Base-by-base conservation (phyloP, 768 basidiomycete species). In the Hysterangium stoloniferum region DNA sequence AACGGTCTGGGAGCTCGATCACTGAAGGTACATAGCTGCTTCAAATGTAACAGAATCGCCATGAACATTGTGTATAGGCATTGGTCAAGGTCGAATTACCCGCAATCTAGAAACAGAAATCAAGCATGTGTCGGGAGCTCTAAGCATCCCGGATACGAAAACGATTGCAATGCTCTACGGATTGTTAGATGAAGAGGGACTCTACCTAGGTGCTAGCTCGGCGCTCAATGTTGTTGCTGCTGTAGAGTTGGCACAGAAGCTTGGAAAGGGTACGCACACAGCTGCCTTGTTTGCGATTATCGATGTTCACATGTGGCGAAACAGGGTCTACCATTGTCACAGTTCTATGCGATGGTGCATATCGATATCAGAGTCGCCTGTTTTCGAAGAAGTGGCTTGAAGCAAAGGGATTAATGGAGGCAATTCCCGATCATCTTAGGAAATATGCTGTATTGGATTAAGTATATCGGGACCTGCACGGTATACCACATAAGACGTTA, bases 181-280 rank as follows among this genome's bases (percentile, higher is more conserved):
- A 51, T 70, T 99, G 25, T 71, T 99, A 40, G 88, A 97, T 61
- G 78, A 81, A 11, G 96, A 97, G 63, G 96, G 96, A 0, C 61
- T 99, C 33, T 99, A 99, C 68, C 68, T 99, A 37, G 96, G 96
- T 9, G 94, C 94, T 3, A 93, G 88, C 55, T 84, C 90, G 5
- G 92, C 96, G 1, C 68, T 98, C 55, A 99, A 99, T 62, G 92
- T 96, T 19, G 93, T 92, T 33, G 92, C 95, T 8, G 94, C 95
- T 0, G 80, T 81, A 11, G 85, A 98, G 62, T 75, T 98, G 19
- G 94, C 92, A 2, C 73, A 78, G 56, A 83, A 80, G 59, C 72
- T 97, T 1, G 94, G 90, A 15, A 84, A 81, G 72, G 94, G 94
- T 78, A 61, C 54, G 62, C 56, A 33, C 12, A 15, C 41, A 13